Conservation (phyloP, 768 basidiomycete genomes). For the Kwoniella shandongensis region DNA sequence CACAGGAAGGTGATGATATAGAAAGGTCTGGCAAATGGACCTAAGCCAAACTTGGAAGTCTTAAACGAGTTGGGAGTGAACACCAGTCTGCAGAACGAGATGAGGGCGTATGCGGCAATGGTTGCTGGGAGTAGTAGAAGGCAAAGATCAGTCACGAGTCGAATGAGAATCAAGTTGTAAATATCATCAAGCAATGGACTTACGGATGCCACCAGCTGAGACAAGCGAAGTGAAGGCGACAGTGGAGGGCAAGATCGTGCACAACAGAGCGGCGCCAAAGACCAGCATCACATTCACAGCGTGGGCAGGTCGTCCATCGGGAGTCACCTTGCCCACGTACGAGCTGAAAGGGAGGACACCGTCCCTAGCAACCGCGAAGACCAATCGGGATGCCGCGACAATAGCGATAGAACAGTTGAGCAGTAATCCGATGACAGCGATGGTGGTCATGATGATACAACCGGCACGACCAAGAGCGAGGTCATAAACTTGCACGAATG, state of each 20-base stretch:
- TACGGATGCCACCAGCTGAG: conserved; percentile 73
- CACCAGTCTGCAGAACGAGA: neutral
- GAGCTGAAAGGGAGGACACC: conserved; percentile 78
- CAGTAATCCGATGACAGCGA: conserved; percentile 81
- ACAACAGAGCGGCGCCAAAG: conserved; percentile 73
- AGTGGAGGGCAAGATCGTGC: conserved; percentile 82
- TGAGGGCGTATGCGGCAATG: neutral
- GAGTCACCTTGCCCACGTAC: conserved; percentile 78
- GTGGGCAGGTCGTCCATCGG: conserved; percentile 71
- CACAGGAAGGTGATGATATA: neutral
- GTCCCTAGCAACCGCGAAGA: conserved; percentile 92
- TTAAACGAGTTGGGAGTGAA: neutral
- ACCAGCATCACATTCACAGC: conserved; percentile 84
- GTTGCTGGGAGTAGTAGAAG: neutral
- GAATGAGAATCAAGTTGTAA: neutral
- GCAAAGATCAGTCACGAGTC: no score
- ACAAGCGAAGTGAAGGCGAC: conserved; percentile 90
- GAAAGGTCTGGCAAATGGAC: conserved; percentile 1
- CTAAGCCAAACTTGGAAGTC: conserved; percentile 1
- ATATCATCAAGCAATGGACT: neutral
- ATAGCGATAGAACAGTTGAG: conserved; percentile 84
- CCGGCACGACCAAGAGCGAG: conserved; percentile 75
- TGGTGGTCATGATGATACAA: conserved; percentile 80
- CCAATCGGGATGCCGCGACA: conserved; percentile 80
- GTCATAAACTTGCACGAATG: conserved; percentile 84